phyloP scores from a whole-genome alignment of 495 filamentous ascomycete species.

The Bryoglossum gracile region DNA sequence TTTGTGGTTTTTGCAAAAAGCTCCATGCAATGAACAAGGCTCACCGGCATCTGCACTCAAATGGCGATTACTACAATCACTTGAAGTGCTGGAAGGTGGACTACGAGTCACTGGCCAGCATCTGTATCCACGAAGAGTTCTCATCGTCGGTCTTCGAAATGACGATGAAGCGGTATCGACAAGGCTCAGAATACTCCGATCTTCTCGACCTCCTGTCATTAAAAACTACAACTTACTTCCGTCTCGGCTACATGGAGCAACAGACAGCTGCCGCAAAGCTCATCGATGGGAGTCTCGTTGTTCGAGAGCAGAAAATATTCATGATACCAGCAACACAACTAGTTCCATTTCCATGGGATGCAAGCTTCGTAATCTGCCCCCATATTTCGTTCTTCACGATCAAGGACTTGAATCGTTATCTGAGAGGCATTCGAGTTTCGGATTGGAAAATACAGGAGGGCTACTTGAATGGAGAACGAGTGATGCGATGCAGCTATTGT shows the following conservation, averaged over 20 bases:
- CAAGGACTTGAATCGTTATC: conserved; percentile 9
- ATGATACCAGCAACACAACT: conserved; percentile 10
- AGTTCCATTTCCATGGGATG: conserved; percentile 10
- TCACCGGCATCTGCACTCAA: conserved; percentile 3
- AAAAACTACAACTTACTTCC: background rate
- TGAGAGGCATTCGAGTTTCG: background rate
- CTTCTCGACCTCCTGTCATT: conserved; percentile 7
- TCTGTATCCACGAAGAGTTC: conserved; percentile 10
- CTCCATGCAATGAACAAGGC: conserved; percentile 8
- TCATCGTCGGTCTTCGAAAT: conserved; percentile 10
- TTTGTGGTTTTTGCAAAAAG: conserved; percentile 6
- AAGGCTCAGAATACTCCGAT: conserved; percentile 4
- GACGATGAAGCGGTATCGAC: conserved; percentile 13
- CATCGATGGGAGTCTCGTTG: conserved; percentile 6
- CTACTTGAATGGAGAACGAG: conserved; percentile 2
- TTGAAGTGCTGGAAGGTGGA: conserved; percentile 7
- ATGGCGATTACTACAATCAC: background rate
- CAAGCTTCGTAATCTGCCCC: background rate
- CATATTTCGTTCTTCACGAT: conserved; percentile 3
- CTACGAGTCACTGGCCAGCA: background rate
- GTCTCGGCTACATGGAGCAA: conserved; percentile 8
- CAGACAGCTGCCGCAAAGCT: conserved; percentile 6
- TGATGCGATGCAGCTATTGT: conserved; percentile 13
- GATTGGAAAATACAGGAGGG: conserved; percentile 1
- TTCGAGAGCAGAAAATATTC: conserved; percentile 13